Evolutionary conservation across 768 basidiomycete species (phyloP).

Genomic region (Auricularia heimuer): DNA sequence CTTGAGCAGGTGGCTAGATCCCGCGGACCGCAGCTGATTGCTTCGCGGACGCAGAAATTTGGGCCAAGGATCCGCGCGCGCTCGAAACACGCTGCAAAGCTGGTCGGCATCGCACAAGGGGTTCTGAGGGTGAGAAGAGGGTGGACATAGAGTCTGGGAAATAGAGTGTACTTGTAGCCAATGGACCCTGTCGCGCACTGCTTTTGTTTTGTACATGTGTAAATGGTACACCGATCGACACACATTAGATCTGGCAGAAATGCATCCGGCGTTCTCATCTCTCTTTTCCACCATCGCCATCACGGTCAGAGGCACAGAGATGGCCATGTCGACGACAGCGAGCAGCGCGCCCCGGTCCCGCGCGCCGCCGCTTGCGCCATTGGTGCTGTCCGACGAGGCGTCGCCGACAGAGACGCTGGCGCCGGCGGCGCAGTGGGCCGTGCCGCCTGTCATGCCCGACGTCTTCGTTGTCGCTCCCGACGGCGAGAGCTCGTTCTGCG

Average conservation of each 20-base stretch:
- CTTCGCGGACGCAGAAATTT: conserved; percentile 31
- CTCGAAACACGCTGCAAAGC: conserved; percentile 35
- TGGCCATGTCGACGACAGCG: not conserved
- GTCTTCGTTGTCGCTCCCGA: conserved; percentile 30
- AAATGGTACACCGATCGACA: no score
- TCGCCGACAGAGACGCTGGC: not conserved
- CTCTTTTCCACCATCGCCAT: no score
- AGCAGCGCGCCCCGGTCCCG: not conserved
- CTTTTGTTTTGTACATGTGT: no score
- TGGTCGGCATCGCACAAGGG: conserved; percentile 13
- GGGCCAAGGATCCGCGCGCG: conserved; percentile 38
- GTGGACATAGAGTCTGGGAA: no score
- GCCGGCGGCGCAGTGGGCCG: conserved; percentile 12
- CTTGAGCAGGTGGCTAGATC: not conserved
- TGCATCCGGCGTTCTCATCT: no score
- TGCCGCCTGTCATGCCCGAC: conserved; percentile 19
- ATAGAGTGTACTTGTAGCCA: no score
- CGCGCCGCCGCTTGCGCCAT: not conserved
- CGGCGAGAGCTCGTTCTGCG: conserved; percentile 17
- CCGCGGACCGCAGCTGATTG: conserved; percentile 2
- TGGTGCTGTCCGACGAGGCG: not conserved
- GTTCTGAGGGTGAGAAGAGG: not conserved
- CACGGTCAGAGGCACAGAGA: not conserved
- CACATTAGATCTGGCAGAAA: no score
- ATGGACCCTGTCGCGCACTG: no score